A percentile compares a stretch with the other conserved stretches of the same genome.
Conservation (phyloP, 495 filamentous ascomycete genomes). For the Daldinia childiae region DNA sequence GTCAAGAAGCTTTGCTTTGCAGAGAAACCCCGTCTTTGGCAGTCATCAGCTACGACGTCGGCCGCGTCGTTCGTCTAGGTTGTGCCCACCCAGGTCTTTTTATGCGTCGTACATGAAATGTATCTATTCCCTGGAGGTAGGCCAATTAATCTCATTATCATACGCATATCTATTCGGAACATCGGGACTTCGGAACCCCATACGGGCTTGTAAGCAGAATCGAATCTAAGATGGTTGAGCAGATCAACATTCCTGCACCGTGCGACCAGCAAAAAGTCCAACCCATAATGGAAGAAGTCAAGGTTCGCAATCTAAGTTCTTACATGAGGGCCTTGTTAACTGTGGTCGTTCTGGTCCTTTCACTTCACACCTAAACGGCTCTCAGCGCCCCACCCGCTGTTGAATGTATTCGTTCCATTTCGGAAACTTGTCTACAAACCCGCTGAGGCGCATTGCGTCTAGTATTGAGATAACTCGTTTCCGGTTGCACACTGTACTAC, state of each 20-base stretch:
- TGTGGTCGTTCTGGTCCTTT: constrained; percentile 23
- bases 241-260: constrained; percentile 34
- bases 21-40: constrained; percentile 18
- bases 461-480: constrained; percentile 24
- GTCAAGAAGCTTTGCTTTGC: constrained; percentile 17
- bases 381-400: constrained; percentile 19
- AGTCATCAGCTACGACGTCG: constrained; percentile 30
- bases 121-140: constrained; percentile 15
- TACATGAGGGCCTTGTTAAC: constrained; percentile 34
- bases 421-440: constrained; percentile 27
- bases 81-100: constrained; percentile 21
- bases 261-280: constrained; percentile 29
- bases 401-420: constrained; percentile 27
- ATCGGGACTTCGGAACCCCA: constrained; percentile 33
- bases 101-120: constrained; percentile 17
- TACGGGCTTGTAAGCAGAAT: constrained; percentile 26
- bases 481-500: constrained; percentile 17
- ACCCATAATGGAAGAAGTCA: constrained; percentile 14
- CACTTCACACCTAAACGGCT: constrained; percentile 15
- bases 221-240: constrained; percentile 25
- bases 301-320: constrained; percentile 41
- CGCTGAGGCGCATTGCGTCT: constrained; percentile 25
- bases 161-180: constrained; percentile 28
- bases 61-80: constrained; percentile 17
- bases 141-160: constrained; percentile 16